Percentiles rank a stretch among this genome's conserved stretches.
These are phyloP conservation scores for Penicillium capsulatum DNA, from an alignment of 2,329 filamentous ascomycete genomes.

Conservation along the genomic window DNA sequence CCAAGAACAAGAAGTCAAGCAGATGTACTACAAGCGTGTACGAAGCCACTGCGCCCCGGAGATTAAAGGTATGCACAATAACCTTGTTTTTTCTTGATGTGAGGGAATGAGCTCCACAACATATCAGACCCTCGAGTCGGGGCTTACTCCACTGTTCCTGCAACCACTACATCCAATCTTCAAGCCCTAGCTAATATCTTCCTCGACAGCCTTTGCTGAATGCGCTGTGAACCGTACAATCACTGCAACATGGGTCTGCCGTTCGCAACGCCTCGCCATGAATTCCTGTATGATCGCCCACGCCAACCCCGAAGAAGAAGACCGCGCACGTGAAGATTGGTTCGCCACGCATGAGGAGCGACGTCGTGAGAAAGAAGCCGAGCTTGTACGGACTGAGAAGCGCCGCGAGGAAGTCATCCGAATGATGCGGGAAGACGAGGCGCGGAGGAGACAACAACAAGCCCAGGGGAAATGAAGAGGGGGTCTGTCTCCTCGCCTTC, in stretches of 20 bases:
- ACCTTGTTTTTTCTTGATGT: no score
- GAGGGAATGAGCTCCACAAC: no score
- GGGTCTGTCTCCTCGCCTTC: background rate
- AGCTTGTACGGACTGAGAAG: conserved; percentile 44
- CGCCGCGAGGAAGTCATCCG: conserved; percentile 40
- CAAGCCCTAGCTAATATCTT: background rate
- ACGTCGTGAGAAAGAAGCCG: conserved; percentile 61
- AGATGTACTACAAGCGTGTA: conserved; percentile 76
- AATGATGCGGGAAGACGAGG: conserved; percentile 41
- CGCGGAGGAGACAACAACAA: conserved; percentile 18
- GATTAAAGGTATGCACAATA: conserved; percentile 67
- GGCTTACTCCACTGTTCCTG: no score
- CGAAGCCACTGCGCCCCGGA: conserved; percentile 69
- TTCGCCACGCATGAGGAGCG: conserved; percentile 73
- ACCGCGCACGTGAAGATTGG: conserved; percentile 89
- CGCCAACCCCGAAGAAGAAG: conserved; percentile 78
- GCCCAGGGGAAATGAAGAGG: conserved; percentile 14
- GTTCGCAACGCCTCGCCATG: conserved; percentile 75
- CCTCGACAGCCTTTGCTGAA: conserved; percentile 71
- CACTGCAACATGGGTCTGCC: conserved; percentile 82
- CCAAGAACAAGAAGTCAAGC: conserved; percentile 76
- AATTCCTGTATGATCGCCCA: conserved; percentile 88
- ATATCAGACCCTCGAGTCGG: no score
- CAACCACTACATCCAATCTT: background rate
- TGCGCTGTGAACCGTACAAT: conserved; percentile 85